phyloP scores from a whole-genome alignment of 169 alveolate genomes.

The Fabrea salina region DNA sequence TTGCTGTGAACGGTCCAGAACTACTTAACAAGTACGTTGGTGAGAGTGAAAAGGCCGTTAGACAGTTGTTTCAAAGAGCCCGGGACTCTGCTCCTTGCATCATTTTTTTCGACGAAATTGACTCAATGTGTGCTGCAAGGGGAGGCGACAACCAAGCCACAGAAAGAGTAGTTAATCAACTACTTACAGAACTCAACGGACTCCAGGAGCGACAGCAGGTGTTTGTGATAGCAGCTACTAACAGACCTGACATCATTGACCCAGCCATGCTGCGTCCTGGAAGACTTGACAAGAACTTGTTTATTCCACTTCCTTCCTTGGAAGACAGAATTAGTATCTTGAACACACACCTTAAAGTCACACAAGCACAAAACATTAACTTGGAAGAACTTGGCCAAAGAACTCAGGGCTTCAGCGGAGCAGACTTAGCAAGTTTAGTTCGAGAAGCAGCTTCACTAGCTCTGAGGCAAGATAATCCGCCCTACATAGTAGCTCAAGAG shows the following conservation, averaged over 20 bases:
- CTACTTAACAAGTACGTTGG: constrained; percentile 99
- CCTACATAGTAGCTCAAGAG: constrained; percentile 39
- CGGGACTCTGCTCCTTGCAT: constrained; percentile 96
- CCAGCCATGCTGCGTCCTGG: constrained; percentile 99
- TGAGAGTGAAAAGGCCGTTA: constrained; percentile 98
- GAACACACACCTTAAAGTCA: constrained; percentile 83
- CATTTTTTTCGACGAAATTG: constrained; percentile 98
- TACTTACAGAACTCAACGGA: constrained; percentile 99
- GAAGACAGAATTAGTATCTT: constrained; percentile 90
- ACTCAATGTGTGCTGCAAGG: constrained; percentile 95
- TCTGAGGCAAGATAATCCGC: constrained; percentile 38
- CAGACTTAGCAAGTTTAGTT: constrained; percentile 91
- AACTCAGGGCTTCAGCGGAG: constrained; percentile 94
- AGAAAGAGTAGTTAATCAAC: constrained; percentile 97
- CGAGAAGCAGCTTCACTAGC: constrained; percentile 91
- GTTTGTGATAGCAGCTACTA: constrained; percentile 98
- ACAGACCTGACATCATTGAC: constrained; percentile 99
- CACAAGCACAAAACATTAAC: constrained; percentile 79
- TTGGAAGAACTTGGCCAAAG: constrained; percentile 70
- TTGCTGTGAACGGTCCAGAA: constrained; percentile 96
- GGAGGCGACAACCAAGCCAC: constrained; percentile 89
- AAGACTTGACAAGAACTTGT: constrained; percentile 86
- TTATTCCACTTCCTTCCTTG: constrained; percentile 96
- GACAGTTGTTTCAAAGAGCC: constrained; percentile 97
- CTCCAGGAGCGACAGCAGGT: constrained; percentile 91